Conservation (phyloP, 2,329 filamentous ascomycete genomes). For the Penicillium aurantiogriseum region DNA sequence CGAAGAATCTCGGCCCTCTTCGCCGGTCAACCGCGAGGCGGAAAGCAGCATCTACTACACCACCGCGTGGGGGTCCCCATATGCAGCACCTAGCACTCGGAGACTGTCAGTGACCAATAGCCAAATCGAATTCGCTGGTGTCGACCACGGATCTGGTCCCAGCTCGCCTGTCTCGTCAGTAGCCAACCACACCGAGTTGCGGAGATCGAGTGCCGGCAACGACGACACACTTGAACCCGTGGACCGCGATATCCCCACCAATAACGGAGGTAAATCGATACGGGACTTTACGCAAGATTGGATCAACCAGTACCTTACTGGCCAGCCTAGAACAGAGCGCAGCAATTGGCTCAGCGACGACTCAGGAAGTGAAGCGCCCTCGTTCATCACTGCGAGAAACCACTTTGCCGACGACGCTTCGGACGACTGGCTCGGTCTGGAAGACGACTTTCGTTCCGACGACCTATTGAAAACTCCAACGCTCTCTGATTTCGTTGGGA, state of each 20-base stretch:
- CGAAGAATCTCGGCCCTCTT: conserved; percentile 40
- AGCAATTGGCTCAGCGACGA: conserved; percentile 83
- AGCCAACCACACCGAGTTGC: conserved; percentile 27
- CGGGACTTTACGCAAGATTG: conserved; percentile 74
- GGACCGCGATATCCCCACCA: conserved; percentile 23
- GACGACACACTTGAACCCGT: conserved; percentile 29
- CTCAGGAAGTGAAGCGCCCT: conserved; percentile 71
- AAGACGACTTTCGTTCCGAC: conserved; percentile 39
- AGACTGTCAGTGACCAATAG: conserved; percentile 41
- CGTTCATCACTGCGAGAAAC: conserved; percentile 47
- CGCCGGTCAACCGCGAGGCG: conserved; percentile 43
- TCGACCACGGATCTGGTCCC: conserved; percentile 33
- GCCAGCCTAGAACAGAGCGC: conserved; percentile 65
- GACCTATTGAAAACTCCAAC: conserved; percentile 44
- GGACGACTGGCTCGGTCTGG: conserved; percentile 46
- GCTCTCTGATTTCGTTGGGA: conserved; percentile 35
- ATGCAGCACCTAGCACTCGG: conserved; percentile 61
- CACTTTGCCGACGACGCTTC: conserved; percentile 43
- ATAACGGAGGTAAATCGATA: conserved; percentile 37
- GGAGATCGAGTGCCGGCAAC: conserved; percentile 31
- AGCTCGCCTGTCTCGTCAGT: conserved; percentile 37
- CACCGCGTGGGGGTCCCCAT: conserved; percentile 89
- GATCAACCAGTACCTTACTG: conserved; percentile 81
- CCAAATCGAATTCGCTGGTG: conserved; percentile 52
- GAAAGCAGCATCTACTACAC: conserved; percentile 61